Evolutionary conservation across 108 stramenopile species (phyloP).

Genomic region (Nitzschia sp.): DNA sequence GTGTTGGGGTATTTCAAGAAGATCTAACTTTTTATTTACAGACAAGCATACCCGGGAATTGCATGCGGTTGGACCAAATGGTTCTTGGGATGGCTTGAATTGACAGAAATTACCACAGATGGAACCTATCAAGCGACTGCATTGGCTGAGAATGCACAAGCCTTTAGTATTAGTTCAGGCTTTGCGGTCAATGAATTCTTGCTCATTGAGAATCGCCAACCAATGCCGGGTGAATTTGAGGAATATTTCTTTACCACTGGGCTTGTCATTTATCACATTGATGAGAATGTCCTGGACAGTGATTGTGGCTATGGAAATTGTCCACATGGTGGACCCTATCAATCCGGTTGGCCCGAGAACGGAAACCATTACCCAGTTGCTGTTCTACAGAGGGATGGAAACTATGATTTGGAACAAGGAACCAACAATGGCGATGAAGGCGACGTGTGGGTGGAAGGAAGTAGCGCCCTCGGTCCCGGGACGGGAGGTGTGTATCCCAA

Average conservation of each 20-base stretch:
- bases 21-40: not conserved
- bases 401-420: constrained; percentile 64
- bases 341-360: constrained; percentile 59
- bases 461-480: constrained; percentile 26
- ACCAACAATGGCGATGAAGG: constrained; percentile 32
- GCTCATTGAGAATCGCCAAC: constrained; percentile 65
- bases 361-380: constrained; percentile 74
- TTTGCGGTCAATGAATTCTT: constrained; percentile 33
- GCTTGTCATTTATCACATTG: constrained; percentile 66
- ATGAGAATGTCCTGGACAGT: constrained; percentile 37
- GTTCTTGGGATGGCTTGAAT: constrained; percentile 53
- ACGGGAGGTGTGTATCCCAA: constrained; percentile 32
- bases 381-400: constrained; percentile 71
- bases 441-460: constrained; percentile 16
- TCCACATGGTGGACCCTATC: constrained; percentile 45
- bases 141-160: constrained; percentile 36
- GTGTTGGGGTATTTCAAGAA: not conserved
- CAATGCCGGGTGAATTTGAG: constrained; percentile 37
- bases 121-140: constrained; percentile 44
- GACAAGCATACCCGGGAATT: constrained; percentile 33
- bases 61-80: constrained; percentile 49
- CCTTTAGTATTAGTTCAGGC: constrained; percentile 28
- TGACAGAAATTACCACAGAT: constrained; percentile 34
- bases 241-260: constrained; percentile 30
- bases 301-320: constrained; percentile 1